A percentile compares a stretch with the other conserved stretches of the same genome.
phyloP scores from a whole-genome alignment of 2,329 filamentous ascomycete genomes.

The Lasiodiplodia gonubiensis region DNA sequence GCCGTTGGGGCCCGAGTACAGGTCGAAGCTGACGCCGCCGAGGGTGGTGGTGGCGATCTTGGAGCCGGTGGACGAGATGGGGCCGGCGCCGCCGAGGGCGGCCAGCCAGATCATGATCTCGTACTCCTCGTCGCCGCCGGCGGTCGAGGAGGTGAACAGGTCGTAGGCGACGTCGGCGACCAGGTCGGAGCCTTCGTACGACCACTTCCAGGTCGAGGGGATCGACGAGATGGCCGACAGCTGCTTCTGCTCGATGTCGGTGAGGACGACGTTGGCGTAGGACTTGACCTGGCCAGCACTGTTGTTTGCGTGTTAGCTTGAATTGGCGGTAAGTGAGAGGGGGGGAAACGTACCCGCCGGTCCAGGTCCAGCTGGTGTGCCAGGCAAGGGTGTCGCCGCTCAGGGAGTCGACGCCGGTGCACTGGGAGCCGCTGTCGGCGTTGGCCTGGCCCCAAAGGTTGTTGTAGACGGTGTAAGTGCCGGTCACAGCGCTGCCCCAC shows the following conservation, averaged over 20 bases:
- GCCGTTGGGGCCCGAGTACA: slow-evolving; percentile 67
- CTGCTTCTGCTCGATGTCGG: slow-evolving; percentile 38
- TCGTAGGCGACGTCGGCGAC: slow-evolving; percentile 67
- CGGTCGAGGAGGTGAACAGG: slow-evolving; percentile 61
- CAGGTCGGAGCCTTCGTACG: slow-evolving; percentile 56
- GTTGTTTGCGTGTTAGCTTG: slow-evolving; percentile 5
- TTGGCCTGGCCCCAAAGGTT: slow-evolving; percentile 52
- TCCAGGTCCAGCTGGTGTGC: slow-evolving; percentile 53
- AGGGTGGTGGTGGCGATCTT: slow-evolving; percentile 61
- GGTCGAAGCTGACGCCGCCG: slow-evolving; percentile 60
- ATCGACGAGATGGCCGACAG: slow-evolving; percentile 50
- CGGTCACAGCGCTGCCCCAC: slow-evolving; percentile 39
- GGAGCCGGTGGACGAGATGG: slow-evolving; percentile 63
- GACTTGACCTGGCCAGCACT: slow-evolving; percentile 48
- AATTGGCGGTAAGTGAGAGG: background rate
- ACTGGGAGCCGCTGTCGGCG: slow-evolving; percentile 54
- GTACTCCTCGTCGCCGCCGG: slow-evolving; percentile 57
- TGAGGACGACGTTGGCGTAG: slow-evolving; percentile 51
- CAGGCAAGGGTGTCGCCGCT: slow-evolving; percentile 48
- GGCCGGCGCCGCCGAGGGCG: slow-evolving; percentile 62
- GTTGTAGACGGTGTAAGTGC: slow-evolving; percentile 44
- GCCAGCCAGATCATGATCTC: slow-evolving; percentile 72
- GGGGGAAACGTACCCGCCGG: slow-evolving; percentile 43
- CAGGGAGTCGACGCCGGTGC: slow-evolving; percentile 50
- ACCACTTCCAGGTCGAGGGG: slow-evolving; percentile 54